Conservation (phyloP, 768 basidiomycete species). For the Mrakia gelida region DNA sequence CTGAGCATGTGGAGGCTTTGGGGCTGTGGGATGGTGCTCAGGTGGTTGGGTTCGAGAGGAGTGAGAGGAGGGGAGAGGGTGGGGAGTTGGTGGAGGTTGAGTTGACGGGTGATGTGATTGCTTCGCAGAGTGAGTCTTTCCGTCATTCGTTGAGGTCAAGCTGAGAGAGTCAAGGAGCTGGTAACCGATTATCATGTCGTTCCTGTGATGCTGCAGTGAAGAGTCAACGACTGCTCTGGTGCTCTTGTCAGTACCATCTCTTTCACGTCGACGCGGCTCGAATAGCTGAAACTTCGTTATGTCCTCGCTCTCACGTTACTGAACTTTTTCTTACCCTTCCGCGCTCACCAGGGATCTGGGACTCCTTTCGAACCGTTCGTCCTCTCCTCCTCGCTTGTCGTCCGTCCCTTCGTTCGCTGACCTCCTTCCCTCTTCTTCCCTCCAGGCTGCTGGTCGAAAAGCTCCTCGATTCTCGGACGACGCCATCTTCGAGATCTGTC, state of each 20-base stretch:
- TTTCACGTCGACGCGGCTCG: too few relatives aligned
- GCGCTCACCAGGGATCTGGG: neutral
- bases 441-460: neutral
- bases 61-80: neutral
- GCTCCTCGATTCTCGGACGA: constrained; percentile 5
- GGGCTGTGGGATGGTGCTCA: neutral
- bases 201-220: neutral
- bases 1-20: neutral
- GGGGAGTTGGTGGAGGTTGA: neutral
- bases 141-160: neutral
- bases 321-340: neutral
- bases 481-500: neutral
- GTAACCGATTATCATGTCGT: too few relatives aligned
- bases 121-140: neutral
- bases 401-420: neutral
- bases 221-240: neutral
- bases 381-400: neutral
- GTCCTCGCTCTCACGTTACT: too few relatives aligned
- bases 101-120: neutral
- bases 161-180: too few relatives aligned
- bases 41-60: neutral
- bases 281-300: too few relatives aligned
- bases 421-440: neutral
- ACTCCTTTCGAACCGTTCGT: neutral
- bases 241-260: neutral